Percentiles rank a stretch among this genome's conserved stretches.
Evolutionary conservation across 345 rosid genomes (phyloP).

Genomic region (Rhodamnia rubescens): DNA sequence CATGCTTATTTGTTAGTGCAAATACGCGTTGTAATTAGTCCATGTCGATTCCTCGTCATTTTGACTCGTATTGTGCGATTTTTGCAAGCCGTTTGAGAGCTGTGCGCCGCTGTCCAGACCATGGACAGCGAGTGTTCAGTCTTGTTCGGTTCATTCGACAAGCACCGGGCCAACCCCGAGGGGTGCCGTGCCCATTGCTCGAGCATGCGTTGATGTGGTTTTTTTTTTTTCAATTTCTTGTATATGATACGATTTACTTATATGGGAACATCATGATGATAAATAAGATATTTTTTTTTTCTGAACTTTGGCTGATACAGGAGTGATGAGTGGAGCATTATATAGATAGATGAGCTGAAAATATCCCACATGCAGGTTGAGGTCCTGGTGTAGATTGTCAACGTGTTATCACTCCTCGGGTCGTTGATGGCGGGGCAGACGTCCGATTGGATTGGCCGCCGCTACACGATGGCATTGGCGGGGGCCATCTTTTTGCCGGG

Average conservation of each 20-base stretch:
- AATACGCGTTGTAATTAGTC: too few species aligned
- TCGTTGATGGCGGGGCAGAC: slow-evolving; percentile 68
- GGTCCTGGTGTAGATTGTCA: slow-evolving; percentile 45
- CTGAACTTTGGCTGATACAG: slow-evolving; percentile 28
- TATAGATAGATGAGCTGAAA: slow-evolving; percentile 30
- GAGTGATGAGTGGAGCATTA: slow-evolving; percentile 77
- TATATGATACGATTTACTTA: not conserved
- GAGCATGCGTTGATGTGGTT: not conserved
- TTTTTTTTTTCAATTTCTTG: not conserved
- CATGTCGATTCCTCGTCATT: too few species aligned
- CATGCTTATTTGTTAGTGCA: too few species aligned
- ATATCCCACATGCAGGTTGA: slow-evolving; percentile 27
- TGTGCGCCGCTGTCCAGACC: too few species aligned
- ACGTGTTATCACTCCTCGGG: slow-evolving; percentile 51
- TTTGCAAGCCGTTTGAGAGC: too few species aligned
- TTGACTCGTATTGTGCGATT: too few species aligned
- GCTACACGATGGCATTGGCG: slow-evolving; percentile 66
- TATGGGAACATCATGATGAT: not conserved
- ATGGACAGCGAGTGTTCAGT: too few species aligned
- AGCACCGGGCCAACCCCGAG: not conserved
- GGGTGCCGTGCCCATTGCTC: not conserved
- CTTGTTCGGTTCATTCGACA: not conserved
- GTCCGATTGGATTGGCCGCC: slow-evolving; percentile 76
- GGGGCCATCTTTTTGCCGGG: slow-evolving; percentile 74
- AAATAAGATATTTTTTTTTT: not conserved